These are phyloP conservation scores for Coccomyxa subellipsoidea DNA, from an alignment of 163 green algal species.

Conservation along the genomic window DNA sequence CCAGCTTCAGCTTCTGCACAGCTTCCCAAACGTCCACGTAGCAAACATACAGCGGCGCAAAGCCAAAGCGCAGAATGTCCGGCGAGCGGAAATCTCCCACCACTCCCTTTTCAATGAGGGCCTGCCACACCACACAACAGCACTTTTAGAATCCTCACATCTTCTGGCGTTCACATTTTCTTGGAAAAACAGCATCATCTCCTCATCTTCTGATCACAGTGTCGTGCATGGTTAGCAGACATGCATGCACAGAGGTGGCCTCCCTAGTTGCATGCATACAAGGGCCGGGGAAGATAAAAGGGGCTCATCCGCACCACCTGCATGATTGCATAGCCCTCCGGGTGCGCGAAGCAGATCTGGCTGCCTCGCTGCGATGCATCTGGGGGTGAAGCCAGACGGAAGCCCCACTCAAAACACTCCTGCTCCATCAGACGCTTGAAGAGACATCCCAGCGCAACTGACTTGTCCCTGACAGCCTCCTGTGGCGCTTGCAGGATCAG, in stretches of 20 bases:
- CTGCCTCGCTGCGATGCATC: not conserved
- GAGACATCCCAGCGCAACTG: not conserved
- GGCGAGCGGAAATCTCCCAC: constrained; percentile 12
- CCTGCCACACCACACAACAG: constrained; percentile 5
- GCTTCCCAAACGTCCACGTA: constrained; percentile 6
- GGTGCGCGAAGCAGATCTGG: constrained; percentile 5
- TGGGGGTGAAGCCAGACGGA: not conserved
- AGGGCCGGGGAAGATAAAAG: no score
- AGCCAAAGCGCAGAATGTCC: constrained; percentile 18
- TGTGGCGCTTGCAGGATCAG: not conserved
- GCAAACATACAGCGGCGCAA: constrained; percentile 10
- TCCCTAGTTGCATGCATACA: no score
- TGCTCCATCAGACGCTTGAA: not conserved
- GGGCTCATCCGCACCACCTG: not conserved
- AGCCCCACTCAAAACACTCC: not conserved
- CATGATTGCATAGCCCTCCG: constrained; percentile 14
- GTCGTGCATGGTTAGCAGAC: not conserved
- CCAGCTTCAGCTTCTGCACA: not conserved
- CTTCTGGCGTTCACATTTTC: not conserved
- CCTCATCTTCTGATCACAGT: not conserved
- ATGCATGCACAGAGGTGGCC: no score
- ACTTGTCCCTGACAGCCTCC: not conserved
- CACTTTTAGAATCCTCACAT: not conserved
- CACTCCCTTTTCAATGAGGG: not conserved
- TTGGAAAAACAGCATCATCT: no score